Percentiles rank a stretch among this genome's conserved stretches.
These are phyloP conservation scores for Trichocomaceae sp. DNA, from an alignment of 2,329 filamentous ascomycete species.

Conservation along the genomic window DNA sequence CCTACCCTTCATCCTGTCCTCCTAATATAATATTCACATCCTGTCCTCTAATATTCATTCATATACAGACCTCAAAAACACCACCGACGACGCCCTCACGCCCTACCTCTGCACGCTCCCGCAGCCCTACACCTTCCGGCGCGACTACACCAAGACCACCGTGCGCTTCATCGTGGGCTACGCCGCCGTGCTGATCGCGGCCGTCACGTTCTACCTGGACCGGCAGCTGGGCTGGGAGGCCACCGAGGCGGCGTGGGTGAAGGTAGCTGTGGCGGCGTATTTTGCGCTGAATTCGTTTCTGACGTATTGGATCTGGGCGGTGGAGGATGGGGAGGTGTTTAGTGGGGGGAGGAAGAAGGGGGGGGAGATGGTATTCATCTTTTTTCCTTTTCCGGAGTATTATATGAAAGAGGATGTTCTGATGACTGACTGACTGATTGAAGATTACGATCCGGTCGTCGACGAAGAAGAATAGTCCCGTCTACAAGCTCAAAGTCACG, in stretches of 20 bases:
- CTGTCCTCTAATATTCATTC: too few species aligned
- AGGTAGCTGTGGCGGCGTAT: constrained; percentile 72
- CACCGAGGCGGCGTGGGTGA: constrained; percentile 70
- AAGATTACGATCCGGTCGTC: constrained; percentile 68
- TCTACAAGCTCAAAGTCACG: constrained; percentile 66
- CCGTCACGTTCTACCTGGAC: constrained; percentile 81
- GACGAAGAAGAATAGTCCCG: constrained; percentile 71
- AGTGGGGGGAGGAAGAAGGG: constrained; percentile 64
- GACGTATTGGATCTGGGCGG: constrained; percentile 75
- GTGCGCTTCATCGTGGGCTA: constrained; percentile 80
- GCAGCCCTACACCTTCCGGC: constrained; percentile 57
- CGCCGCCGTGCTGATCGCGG: constrained; percentile 70
- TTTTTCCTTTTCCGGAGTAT: too few species aligned
- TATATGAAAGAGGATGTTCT: too few species aligned
- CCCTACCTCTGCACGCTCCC: constrained; percentile 88
- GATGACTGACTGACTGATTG: background rate
- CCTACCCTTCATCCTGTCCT: background rate
- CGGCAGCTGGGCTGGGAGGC: constrained; percentile 83
- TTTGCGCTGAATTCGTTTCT: constrained; percentile 69
- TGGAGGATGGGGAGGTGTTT: constrained; percentile 79
- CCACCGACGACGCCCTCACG: constrained; percentile 86
- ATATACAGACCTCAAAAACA: constrained; percentile 81
- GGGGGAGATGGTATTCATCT: constrained; percentile 51
- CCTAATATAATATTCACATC: too few species aligned
- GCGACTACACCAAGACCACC: constrained; percentile 74